A percentile compares a stretch with the other conserved stretches of the same genome.
Conservation (phyloP, 768 basidiomycete species). For the Boletus pseudopeckii region DNA sequence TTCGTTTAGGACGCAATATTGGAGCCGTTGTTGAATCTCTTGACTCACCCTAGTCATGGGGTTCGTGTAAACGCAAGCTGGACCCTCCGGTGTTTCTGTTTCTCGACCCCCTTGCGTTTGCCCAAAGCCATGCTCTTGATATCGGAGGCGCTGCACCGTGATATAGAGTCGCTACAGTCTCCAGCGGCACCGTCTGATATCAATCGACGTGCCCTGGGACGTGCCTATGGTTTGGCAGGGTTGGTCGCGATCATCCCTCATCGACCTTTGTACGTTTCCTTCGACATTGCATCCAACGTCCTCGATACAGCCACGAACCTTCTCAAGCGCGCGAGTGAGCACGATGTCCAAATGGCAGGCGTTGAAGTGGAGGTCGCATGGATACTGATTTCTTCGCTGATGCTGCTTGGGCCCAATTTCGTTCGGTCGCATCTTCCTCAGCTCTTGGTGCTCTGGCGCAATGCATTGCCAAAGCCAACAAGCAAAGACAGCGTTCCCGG, state of each 20-base stretch:
- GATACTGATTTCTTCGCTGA: constrained; percentile 85
- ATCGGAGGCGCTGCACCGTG: constrained; percentile 79
- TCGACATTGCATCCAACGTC: constrained; percentile 87
- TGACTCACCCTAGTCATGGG: constrained; percentile 83
- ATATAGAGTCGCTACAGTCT: constrained; percentile 68
- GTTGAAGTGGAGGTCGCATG: constrained; percentile 92
- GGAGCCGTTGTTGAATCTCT: constrained; percentile 80
- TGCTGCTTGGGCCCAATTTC: constrained; percentile 91
- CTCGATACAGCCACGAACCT: constrained; percentile 89
- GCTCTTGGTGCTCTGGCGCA: constrained; percentile 93
- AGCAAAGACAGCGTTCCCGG: constrained; percentile 74
- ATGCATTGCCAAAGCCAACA: constrained; percentile 92
- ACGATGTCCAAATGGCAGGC: constrained; percentile 77
- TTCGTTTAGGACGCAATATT: constrained; percentile 68
- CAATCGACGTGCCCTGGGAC: constrained; percentile 71
- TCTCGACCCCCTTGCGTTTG: constrained; percentile 80
- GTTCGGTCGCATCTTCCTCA: constrained; percentile 92
- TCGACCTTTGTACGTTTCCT: constrained; percentile 90
- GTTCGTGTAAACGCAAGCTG: constrained; percentile 86
- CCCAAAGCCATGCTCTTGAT: constrained; percentile 75
- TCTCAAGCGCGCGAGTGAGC: constrained; percentile 87
- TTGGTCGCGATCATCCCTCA: constrained; percentile 83
- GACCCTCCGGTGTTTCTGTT: constrained; percentile 88
- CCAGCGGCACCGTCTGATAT: constrained; percentile 73
- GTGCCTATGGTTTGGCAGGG: constrained; percentile 85